Conservation (phyloP, 345 rosid genomes). For the Alliaria petiolata region DNA sequence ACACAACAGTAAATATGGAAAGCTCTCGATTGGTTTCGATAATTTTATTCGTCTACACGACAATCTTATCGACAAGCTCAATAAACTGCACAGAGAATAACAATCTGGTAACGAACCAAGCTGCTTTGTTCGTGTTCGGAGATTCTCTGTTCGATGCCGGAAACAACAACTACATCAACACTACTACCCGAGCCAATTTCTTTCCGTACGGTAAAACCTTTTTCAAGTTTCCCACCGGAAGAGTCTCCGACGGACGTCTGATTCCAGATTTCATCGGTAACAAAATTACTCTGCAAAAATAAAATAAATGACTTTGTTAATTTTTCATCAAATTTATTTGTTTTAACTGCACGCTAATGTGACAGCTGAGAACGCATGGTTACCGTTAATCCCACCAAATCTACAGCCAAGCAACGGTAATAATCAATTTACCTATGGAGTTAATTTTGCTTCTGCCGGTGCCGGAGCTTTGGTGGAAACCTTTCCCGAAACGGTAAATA, state of each 20-base stretch:
- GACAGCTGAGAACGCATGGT: slow-evolving; percentile 41
- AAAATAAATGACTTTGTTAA: too few relatives aligned
- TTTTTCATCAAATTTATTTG: neutral
- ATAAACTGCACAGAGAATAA: slow-evolving; percentile 2
- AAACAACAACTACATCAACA: slow-evolving; percentile 42
- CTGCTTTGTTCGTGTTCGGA: slow-evolving; percentile 42
- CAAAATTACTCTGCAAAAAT: neutral
- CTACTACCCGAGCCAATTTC: slow-evolving; percentile 20
- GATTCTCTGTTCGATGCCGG: slow-evolving; percentile 49
- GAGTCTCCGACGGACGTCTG: slow-evolving; percentile 40
- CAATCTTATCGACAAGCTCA: neutral
- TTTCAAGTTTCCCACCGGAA: slow-evolving; percentile 40
- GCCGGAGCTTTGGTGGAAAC: slow-evolving; percentile 51
- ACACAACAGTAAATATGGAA: too few relatives aligned
- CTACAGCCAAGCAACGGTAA: slow-evolving; percentile 33
- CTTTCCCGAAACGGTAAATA: slow-evolving; percentile 20
- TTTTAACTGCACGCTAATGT: neutral
- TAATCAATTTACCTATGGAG: slow-evolving; percentile 32
- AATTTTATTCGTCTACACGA: neutral
- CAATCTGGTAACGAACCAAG: slow-evolving; percentile 12
- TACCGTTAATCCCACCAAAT: slow-evolving; percentile 48
- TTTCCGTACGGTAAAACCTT: slow-evolving; percentile 41
- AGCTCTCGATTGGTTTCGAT: neutral
- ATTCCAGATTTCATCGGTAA: slow-evolving; percentile 44
- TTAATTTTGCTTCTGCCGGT: slow-evolving; percentile 46